A percentile compares a stretch with the other conserved stretches of the same genome.
Conservation (phyloP, 768 basidiomycete species). For the Mrakia hoshinonis region DNA sequence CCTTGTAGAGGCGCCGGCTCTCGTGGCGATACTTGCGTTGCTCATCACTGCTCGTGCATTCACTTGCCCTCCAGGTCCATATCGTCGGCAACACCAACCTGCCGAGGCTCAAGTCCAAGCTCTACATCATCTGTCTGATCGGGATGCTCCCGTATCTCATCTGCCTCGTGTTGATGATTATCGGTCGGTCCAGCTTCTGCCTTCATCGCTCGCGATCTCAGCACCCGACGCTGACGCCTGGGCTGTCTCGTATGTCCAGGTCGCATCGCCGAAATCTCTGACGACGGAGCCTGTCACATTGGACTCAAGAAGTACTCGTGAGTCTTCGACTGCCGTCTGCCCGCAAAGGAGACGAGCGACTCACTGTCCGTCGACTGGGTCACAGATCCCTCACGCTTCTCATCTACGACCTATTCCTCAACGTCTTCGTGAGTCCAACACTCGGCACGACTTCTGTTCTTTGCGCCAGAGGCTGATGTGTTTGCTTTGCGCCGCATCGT, state of each 20-base stretch:
- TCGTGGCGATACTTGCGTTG: neutral
- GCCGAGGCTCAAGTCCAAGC: slow-evolving; percentile 15
- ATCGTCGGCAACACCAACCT: slow-evolving; percentile 22
- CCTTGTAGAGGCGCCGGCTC: neutral
- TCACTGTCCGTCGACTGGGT: neutral
- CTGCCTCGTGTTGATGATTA: slow-evolving; percentile 23
- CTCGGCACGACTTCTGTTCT: no score
- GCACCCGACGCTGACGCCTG: neutral
- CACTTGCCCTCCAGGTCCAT: slow-evolving; percentile 12
- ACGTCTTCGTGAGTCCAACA: slow-evolving; percentile 14
- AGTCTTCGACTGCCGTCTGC: neutral
- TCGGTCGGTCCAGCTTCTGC: neutral
- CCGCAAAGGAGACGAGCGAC: neutral
- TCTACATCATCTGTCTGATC: slow-evolving; percentile 24
- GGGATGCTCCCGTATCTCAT: slow-evolving; percentile 20
- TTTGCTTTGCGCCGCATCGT: neutral
- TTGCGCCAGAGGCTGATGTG: neutral
- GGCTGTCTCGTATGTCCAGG: neutral
- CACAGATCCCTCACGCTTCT: slow-evolving; percentile 20
- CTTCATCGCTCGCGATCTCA: neutral
- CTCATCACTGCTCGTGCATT: neutral
- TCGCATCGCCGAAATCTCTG: slow-evolving; percentile 13
- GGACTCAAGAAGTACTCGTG: slow-evolving; percentile 23
- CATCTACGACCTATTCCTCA: slow-evolving; percentile 28
- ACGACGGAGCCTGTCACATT: slow-evolving; percentile 20